Evolutionary conservation across 2,329 filamentous ascomycete species (phyloP).

Genomic region (Nakataea oryzae): DNA sequence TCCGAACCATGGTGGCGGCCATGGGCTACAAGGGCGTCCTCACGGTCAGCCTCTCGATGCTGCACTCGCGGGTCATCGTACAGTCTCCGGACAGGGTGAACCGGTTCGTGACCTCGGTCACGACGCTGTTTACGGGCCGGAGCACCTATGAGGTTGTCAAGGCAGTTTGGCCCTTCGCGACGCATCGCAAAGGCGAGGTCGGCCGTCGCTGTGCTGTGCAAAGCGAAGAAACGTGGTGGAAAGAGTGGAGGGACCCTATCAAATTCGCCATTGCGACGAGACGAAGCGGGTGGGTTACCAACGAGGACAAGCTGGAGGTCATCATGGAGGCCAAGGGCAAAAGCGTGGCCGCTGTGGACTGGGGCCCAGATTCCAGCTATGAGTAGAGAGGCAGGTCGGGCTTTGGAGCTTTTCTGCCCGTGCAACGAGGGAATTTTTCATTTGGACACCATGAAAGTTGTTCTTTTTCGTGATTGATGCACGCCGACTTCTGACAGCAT

Average conservation of each 20-base stretch:
- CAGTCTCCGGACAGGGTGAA: conserved; percentile 42
- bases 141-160: conserved; percentile 45
- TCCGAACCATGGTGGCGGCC: conserved; percentile 37
- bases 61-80: conserved; percentile 36
- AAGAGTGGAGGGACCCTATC: conserved; percentile 36
- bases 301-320: conserved; percentile 41
- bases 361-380: conserved; percentile 27
- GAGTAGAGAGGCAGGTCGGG: too few species aligned
- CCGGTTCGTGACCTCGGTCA: conserved; percentile 41
- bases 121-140: conserved; percentile 39
- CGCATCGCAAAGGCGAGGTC: conserved; percentile 30
- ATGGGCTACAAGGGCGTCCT: conserved; percentile 39
- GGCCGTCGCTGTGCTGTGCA: conserved; percentile 37
- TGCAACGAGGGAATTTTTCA: too few species aligned
- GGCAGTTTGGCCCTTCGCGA: conserved; percentile 47
- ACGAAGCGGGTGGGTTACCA: conserved; percentile 35
- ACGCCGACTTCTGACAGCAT: too few species aligned
- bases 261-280: conserved; percentile 24
- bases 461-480: too few species aligned
- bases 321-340: conserved; percentile 38
- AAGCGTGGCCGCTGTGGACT: conserved; percentile 25
- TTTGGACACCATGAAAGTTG: too few species aligned
- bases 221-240: conserved; percentile 46
- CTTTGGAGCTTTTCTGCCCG: neutral
- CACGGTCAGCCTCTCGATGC: conserved; percentile 36